A percentile compares a stretch with the other conserved stretches of the same genome.
These are phyloP conservation scores for Rhizophlyctis rosea DNA, from an alignment of 192 early-diverging fungal species.

Conservation along the genomic window DNA sequence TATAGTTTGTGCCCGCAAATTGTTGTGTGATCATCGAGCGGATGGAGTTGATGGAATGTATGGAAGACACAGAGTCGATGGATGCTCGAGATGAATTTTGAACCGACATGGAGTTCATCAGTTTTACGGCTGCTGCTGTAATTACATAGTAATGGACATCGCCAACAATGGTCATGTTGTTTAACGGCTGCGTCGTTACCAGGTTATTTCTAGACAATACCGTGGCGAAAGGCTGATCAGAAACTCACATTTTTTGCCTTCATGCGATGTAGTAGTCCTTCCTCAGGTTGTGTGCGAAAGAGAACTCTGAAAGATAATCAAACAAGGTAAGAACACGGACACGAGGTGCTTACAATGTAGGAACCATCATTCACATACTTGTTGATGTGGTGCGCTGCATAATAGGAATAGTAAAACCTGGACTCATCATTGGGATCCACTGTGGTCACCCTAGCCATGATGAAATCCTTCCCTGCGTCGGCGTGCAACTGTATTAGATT, in stretches of 20 bases:
- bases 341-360: not conserved
- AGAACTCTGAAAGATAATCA: too few relatives aligned
- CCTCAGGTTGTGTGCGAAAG: constrained; percentile 72
- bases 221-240: not conserved
- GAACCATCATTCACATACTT: constrained; percentile 43
- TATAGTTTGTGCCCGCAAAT: too few relatives aligned
- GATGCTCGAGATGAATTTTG: constrained; percentile 12
- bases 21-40: constrained; percentile 24
- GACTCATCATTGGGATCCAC: constrained; percentile 54
- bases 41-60: constrained; percentile 21
- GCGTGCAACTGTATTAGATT: constrained; percentile 54
- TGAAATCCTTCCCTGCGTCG: constrained; percentile 61
- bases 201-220: constrained; percentile 1
- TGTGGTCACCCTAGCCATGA: constrained; percentile 65
- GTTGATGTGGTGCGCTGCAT: constrained; percentile 72
- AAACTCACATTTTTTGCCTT: constrained; percentile 67
- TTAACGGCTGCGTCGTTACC: constrained; percentile 56
- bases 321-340: too few relatives aligned
- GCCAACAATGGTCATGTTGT: constrained; percentile 70
- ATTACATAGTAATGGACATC: constrained; percentile 65
- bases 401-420: constrained; percentile 62
- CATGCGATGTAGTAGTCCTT: constrained; percentile 71
- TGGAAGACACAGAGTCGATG: constrained; percentile 15
- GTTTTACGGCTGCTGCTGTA: constrained; percentile 16
- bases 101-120: not conserved